Evolutionary conservation across 2,329 filamentous ascomycete species (phyloP).

Genomic region (Trichoderma koningiopsis): DNA sequence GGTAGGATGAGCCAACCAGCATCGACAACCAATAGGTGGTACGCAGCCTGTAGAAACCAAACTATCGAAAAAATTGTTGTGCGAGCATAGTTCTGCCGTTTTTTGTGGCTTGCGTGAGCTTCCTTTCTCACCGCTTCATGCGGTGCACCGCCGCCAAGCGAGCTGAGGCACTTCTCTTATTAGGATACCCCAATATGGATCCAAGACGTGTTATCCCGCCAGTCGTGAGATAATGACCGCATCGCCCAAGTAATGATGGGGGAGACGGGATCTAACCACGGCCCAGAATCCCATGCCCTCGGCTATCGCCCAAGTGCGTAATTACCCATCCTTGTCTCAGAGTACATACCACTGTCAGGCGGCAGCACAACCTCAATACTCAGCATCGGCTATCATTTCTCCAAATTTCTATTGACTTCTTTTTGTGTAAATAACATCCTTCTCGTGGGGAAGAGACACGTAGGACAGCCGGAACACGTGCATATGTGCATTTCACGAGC

Average conservation of each 20-base stretch:
- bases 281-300: slow-evolving; percentile 10
- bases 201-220: slow-evolving; percentile 6
- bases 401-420: background rate
- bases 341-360: background rate
- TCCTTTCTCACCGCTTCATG: slow-evolving; percentile 23
- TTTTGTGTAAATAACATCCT: background rate
- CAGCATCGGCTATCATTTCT: background rate
- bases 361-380: slow-evolving; percentile 13
- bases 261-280: background rate
- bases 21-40: background rate
- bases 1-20: slow-evolving; percentile 14
- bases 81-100: background rate
- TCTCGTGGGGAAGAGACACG: background rate
- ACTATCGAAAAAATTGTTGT: slow-evolving; percentile 25
- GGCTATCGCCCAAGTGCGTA: slow-evolving; percentile 22
- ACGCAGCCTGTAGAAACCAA: background rate
- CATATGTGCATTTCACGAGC: background rate
- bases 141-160: slow-evolving; percentile 24
- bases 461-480: slow-evolving; percentile 15
- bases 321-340: background rate
- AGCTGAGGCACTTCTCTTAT: slow-evolving; percentile 23
- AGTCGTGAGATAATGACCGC: slow-evolving; percentile 21
- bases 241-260: slow-evolving; percentile 6
- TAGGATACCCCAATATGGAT: slow-evolving; percentile 10
- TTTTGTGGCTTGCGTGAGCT: slow-evolving; percentile 1